Conservation (phyloP, 2,329 filamentous ascomycete species). For the Claviceps sp. region DNA sequence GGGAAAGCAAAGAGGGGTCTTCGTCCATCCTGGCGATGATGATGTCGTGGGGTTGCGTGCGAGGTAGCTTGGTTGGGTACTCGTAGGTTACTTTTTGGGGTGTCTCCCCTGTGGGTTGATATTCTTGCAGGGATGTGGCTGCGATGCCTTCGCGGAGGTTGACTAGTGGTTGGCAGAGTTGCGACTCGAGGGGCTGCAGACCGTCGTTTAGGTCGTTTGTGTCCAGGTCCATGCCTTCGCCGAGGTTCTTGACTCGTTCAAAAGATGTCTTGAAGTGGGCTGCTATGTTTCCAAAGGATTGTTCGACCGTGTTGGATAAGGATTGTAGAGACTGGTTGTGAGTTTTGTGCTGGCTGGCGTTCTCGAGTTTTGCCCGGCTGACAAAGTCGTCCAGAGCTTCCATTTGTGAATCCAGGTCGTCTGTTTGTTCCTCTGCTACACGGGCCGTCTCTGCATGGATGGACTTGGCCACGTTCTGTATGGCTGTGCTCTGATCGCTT, state of each 20-base stretch:
- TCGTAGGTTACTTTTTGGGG: slow-evolving; percentile 69
- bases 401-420: slow-evolving; percentile 80
- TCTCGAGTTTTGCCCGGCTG: slow-evolving; percentile 65
- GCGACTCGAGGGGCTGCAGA: slow-evolving; percentile 45
- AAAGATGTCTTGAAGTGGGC: slow-evolving; percentile 57
- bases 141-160: slow-evolving; percentile 59
- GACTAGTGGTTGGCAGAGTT: slow-evolving; percentile 55
- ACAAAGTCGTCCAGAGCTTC: slow-evolving; percentile 84
- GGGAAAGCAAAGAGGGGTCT: background rate
- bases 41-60: slow-evolving; percentile 42
- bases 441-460: slow-evolving; percentile 84
- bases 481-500: slow-evolving; percentile 67
- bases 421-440: slow-evolving; percentile 80
- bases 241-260: slow-evolving; percentile 54
- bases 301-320: slow-evolving; percentile 55
- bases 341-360: slow-evolving; percentile 59
- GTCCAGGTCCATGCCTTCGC: slow-evolving; percentile 50
- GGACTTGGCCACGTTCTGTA: slow-evolving; percentile 70
- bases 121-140: slow-evolving; percentile 57
- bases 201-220: slow-evolving; percentile 44
- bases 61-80: slow-evolving; percentile 68
- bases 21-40: slow-evolving; percentile 30
- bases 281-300: slow-evolving; percentile 59
- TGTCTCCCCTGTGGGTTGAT: slow-evolving; percentile 72
- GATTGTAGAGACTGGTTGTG: slow-evolving; percentile 53